Evolutionary conservation across 2,329 filamentous ascomycete species (phyloP), one percentile per base, ranked within the genome.

Genomic region (Cytospora paraplurivora): DNA sequence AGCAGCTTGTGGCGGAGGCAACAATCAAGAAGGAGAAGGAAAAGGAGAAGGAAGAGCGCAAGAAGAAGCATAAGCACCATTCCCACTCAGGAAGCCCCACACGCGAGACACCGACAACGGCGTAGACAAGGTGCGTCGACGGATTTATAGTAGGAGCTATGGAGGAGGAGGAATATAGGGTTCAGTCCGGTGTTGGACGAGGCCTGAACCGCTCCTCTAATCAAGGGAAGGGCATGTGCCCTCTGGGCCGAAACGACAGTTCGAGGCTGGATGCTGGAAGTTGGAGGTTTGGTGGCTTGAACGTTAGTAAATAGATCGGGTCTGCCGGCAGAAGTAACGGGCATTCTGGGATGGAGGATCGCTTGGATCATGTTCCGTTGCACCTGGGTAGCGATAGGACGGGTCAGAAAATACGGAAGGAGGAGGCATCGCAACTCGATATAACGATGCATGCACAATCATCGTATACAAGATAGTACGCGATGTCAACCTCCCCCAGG

Each of bases 1-100:
- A 99, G 76, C 93, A 98, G 77, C 88, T 99, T 62, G 96, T 99
- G 76, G 93, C 95, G 57, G 95, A 99, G 75, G 94, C 94, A 5
- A 93, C 93, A 63, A 90, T 93, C 60, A 98, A 98, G 85, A 97
- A 97, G 78, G 92, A 95, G 72, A 86, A 91, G 73, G 89, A 92
- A 72, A 88, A 92, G 52, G 79, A 78, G 70, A 83, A 87, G 79
- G 81, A 85, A 67, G 78, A 79, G 70, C 81, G 82, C 70, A 79
- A 81, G 67, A 73, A 69, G 41, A 69, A 68, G 64, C 67, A 69
- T 38, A 62, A 67, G 62, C 56, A 59, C 37, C 50, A 56, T n/a
- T 34, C 34, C 34, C 54, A 54, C 15, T 32, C 62, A 12, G 53
- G 34, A 19, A 58, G 56, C 10, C 62, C 64, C 6, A 49, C 59